Evolutionary conservation across 129 eudicot genomes (phyloP).

Genomic region (Centella asiatica): DNA sequence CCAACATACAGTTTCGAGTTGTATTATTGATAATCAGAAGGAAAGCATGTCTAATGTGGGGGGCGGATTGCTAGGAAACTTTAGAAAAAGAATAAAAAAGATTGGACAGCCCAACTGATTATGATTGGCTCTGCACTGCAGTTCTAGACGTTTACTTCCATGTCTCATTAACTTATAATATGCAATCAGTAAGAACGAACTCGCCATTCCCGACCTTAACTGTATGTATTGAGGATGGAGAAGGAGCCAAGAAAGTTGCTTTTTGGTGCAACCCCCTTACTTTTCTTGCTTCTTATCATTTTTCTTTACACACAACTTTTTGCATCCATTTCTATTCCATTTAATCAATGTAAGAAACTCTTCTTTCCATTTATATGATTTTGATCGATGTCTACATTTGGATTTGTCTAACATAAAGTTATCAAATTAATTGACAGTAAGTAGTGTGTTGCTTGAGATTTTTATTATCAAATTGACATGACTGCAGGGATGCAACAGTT

Average conservation of each 20-base stretch:
- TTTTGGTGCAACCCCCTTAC: slow-evolving; percentile 16
- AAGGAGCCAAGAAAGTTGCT: slow-evolving; percentile 21
- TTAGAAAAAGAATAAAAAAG: neutral
- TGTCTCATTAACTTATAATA: neutral
- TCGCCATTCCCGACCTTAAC: neutral
- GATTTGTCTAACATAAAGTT: too few relatives aligned
- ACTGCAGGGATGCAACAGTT: slow-evolving; percentile 21
- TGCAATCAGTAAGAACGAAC: neutral
- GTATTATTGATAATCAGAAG: neutral
- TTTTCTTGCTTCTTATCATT: slow-evolving; percentile 19
- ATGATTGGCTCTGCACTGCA: slow-evolving; percentile 7
- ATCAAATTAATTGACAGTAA: too few relatives aligned
- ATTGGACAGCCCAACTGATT: slow-evolving; percentile 9
- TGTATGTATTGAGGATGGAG: neutral
- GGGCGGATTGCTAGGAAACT: neutral
- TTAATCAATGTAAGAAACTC: slow-evolving; percentile 13
- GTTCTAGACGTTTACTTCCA: neutral
- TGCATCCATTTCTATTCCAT: slow-evolving; percentile 7
- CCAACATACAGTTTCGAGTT: neutral
- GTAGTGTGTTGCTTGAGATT: neutral
- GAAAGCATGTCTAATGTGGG: neutral
- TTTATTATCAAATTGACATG: neutral
- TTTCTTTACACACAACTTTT: slow-evolving; percentile 18
- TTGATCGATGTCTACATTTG: neutral
- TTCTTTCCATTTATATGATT: neutral